Conservation (phyloP, 2,329 filamentous ascomycete genomes). For the Fusarium sp. region DNA sequence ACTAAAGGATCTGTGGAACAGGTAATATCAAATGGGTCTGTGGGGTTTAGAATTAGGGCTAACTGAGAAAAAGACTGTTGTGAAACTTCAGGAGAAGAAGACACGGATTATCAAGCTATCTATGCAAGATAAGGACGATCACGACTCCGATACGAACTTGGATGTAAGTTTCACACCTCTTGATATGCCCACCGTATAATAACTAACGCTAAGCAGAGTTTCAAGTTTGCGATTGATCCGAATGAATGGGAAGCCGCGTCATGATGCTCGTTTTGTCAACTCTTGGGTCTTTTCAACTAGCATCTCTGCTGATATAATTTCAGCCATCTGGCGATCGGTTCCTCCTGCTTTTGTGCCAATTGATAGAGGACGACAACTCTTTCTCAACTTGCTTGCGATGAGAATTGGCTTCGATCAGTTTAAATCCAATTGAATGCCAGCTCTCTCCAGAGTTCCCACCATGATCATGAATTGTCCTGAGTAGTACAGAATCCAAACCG, state of each 20-base stretch:
- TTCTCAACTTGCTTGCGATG: no score
- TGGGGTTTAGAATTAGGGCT: rapidly evolving
- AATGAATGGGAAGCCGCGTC: background rate
- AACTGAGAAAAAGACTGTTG: rapidly evolving
- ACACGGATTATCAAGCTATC: slow-evolving; percentile 14
- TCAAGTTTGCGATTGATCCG: slow-evolving; percentile 15
- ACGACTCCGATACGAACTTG: background rate
- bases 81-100: slow-evolving; percentile 15
- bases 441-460: background rate
- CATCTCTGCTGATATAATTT: no score
- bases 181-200: rapidly evolving
- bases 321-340: no score
- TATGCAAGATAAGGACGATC: slow-evolving; percentile 9
- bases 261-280: background rate
- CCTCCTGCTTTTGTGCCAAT: no score
- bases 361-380: no score
- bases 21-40: background rate
- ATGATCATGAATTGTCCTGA: background rate
- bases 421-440: background rate
- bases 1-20: background rate
- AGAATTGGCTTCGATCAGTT: background rate
- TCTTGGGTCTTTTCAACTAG: no score
- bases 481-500: background rate
- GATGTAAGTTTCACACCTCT: background rate
- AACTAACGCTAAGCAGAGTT: background rate